Evolutionary conservation across 1,284 basidiomycete species (phyloP).

Genomic region (Cutaneotrichosporon sp.): DNA sequence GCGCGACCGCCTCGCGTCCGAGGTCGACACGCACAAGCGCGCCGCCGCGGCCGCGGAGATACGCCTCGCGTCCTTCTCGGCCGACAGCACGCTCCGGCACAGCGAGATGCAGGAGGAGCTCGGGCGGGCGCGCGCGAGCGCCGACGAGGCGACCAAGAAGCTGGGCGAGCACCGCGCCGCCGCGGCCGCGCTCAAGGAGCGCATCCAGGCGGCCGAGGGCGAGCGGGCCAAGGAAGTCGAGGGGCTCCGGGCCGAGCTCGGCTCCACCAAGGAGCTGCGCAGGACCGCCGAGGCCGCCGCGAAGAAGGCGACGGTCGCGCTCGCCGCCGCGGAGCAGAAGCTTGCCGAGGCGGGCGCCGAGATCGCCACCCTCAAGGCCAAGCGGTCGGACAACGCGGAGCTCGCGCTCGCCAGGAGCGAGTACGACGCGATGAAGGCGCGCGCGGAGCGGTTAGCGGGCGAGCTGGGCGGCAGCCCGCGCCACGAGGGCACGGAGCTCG

Average conservation of each 20-base stretch:
- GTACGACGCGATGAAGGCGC: slow-evolving; percentile 8
- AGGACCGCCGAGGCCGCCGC: background rate
- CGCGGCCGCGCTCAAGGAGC: background rate
- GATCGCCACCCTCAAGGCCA: background rate
- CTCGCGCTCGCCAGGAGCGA: slow-evolving; percentile 11
- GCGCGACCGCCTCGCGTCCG: background rate
- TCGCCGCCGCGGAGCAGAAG: background rate
- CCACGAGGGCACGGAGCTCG: too few relatives aligned
- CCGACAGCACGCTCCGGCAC: background rate
- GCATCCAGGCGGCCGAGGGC: slow-evolving; percentile 57
- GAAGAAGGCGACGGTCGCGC: background rate
- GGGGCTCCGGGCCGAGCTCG: slow-evolving; percentile 4
- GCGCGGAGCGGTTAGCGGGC: slow-evolving; percentile 17
- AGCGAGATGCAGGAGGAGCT: slow-evolving; percentile 4
- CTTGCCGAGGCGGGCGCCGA: background rate
- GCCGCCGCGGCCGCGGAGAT: background rate
- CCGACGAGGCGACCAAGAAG: background rate
- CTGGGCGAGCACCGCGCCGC: background rate
- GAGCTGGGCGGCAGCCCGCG: too few relatives aligned
- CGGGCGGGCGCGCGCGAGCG: background rate
- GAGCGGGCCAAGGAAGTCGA: slow-evolving; percentile 84
- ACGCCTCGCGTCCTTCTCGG: background rate
- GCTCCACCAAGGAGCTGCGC: background rate
- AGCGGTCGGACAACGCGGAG: slow-evolving; percentile 11
- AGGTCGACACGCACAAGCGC: background rate